Conservation (phyloP, 1,284 basidiomycete genomes). For the Papiliotrema nemorosa region DNA sequence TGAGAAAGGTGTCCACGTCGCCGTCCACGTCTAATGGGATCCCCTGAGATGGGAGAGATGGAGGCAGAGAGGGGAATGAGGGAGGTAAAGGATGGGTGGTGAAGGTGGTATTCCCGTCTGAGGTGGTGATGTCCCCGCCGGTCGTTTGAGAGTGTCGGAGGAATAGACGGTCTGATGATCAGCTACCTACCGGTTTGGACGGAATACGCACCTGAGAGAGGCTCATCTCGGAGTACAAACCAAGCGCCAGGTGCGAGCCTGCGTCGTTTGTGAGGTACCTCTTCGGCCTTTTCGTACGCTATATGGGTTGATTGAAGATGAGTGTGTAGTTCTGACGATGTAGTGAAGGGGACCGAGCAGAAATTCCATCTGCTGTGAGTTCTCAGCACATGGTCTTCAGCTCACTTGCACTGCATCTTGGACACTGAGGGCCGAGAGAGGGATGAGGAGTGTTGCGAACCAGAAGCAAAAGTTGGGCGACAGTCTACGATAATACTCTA, state of each 20-base stretch:
- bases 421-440: no score
- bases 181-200: no score
- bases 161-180: neutral
- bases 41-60: neutral
- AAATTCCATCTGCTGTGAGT: neutral
- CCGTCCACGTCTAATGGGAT: no score
- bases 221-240: neutral
- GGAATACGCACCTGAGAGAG: neutral
- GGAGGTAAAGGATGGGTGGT: neutral
- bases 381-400: no score
- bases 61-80: neutral
- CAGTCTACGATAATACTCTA: no score
- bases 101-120: neutral
- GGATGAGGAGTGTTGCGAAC: no score
- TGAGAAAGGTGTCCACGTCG: no score
- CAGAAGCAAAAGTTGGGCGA: no score
- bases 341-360: neutral
- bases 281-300: neutral
- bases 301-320: neutral
- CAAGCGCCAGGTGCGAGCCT: neutral
- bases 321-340: neutral
- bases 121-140: neutral
- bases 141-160: neutral
- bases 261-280: neutral
- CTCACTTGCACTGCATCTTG: no score